These are phyloP conservation scores for Helminthosporium solani DNA, from an alignment of 2,329 filamentous ascomycete species.

Conservation along the genomic window DNA sequence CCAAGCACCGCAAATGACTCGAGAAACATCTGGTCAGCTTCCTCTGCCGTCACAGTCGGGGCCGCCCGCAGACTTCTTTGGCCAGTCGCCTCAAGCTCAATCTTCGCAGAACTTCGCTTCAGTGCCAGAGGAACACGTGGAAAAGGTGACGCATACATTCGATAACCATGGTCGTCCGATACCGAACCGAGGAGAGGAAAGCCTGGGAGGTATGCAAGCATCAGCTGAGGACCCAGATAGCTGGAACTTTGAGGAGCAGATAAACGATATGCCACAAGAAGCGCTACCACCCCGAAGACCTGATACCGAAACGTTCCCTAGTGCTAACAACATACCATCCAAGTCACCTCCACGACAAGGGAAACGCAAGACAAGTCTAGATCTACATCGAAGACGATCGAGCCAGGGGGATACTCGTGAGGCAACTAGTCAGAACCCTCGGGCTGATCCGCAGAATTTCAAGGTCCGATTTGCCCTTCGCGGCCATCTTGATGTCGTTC, in stretches of 20 bases:
- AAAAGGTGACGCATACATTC: constrained; percentile 59
- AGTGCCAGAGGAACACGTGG: constrained; percentile 56
- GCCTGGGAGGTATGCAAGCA: constrained; percentile 37
- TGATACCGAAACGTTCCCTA: constrained; percentile 85
- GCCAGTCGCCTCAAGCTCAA: constrained; percentile 39
- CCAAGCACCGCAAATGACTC: constrained; percentile 47
- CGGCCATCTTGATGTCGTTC: constrained; percentile 90
- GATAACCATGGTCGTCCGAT: constrained; percentile 60
- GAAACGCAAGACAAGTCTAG: constrained; percentile 73
- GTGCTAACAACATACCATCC: constrained; percentile 71
- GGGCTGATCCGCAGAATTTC: constrained; percentile 74
- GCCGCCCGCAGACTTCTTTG: constrained; percentile 40
- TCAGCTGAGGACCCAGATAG: constrained; percentile 63
- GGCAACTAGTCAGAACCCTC: constrained; percentile 45
- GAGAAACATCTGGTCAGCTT: constrained; percentile 47
- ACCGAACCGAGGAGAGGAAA: constrained; percentile 46
- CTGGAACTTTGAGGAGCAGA: constrained; percentile 89
- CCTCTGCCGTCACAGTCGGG: constrained; percentile 38
- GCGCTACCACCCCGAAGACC: constrained; percentile 63
- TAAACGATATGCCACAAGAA: constrained; percentile 58
- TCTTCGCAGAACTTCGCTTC: constrained; percentile 44
- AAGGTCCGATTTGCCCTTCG: constrained; percentile 90
- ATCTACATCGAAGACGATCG: constrained; percentile 56
- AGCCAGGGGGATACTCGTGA: constrained; percentile 63
- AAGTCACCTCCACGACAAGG: constrained; percentile 74